Evolutionary conservation across 1,139 yeast species (phyloP).

Genomic region (Kodamaea ohmeri): DNA sequence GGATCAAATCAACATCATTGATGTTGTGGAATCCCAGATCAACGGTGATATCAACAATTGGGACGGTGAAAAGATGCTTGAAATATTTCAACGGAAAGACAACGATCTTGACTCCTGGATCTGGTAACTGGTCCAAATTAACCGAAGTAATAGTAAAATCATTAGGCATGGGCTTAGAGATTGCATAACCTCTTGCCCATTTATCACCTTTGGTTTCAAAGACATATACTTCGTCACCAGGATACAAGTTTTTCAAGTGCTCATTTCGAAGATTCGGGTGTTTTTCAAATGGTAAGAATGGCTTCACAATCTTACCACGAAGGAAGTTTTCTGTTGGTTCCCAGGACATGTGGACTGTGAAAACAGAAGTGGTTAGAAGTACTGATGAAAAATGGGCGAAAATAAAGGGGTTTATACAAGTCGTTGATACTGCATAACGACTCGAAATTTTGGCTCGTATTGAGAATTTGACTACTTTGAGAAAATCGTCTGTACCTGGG

Average conservation of each 20-base stretch:
- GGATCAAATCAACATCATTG: slow-evolving; percentile 34
- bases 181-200: slow-evolving; percentile 81
- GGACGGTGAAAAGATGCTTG: slow-evolving; percentile 32
- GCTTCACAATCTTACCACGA: slow-evolving; percentile 52
- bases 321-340: slow-evolving; percentile 37
- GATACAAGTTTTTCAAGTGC: slow-evolving; percentile 55
- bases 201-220: slow-evolving; percentile 64
- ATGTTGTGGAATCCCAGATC: slow-evolving; percentile 35
- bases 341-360: slow-evolving; percentile 33
- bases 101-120: slow-evolving; percentile 46
- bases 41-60: slow-evolving; percentile 26
- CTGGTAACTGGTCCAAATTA: slow-evolving; percentile 62
- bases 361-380: too few relatives aligned
- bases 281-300: slow-evolving; percentile 61
- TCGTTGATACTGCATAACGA: background rate
- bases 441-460: background rate
- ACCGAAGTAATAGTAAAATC: slow-evolving; percentile 64
- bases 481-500: background rate
- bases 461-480: slow-evolving; percentile 2
- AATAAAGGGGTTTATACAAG: background rate
- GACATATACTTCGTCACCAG: slow-evolving; percentile 79
- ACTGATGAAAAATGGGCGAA: slow-evolving; percentile 1
- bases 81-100: slow-evolving; percentile 63
- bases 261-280: slow-evolving; percentile 41
- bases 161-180: slow-evolving; percentile 62